Percentiles rank a stretch among this genome's conserved stretches.
Evolutionary conservation across 1,139 yeast species (phyloP).

Genomic region (Saccharomyces pastorianus): DNA sequence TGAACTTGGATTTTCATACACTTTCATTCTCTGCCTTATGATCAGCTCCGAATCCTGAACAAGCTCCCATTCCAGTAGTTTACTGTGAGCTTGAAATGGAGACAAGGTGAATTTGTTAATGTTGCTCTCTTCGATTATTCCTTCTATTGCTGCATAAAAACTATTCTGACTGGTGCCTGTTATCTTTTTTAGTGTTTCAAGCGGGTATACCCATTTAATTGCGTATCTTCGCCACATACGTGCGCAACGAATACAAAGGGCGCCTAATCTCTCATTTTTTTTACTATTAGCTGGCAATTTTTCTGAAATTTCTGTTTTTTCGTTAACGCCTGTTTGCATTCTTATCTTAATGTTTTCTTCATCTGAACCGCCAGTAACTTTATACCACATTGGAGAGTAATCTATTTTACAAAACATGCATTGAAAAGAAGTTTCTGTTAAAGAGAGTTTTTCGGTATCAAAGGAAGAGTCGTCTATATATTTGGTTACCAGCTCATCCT

Average conservation of each 20-base stretch:
- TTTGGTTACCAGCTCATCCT: slow-evolving; percentile 11
- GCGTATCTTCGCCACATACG: slow-evolving; percentile 87
- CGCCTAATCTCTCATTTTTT: slow-evolving; percentile 35
- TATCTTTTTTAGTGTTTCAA: slow-evolving; percentile 49
- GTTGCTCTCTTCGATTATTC: slow-evolving; percentile 17
- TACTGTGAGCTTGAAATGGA: slow-evolving; percentile 31
- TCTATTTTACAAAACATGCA: slow-evolving; percentile 30
- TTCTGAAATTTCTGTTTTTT: slow-evolving; percentile 44
- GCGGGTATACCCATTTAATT: slow-evolving; percentile 78
- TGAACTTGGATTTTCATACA: slow-evolving; percentile 19
- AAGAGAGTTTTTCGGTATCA: slow-evolving; percentile 25
- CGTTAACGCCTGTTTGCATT: slow-evolving; percentile 18
- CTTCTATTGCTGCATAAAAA: slow-evolving; percentile 14
- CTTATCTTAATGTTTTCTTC: slow-evolving; percentile 41
- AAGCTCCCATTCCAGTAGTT: slow-evolving; percentile 64
- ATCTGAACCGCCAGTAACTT: slow-evolving; percentile 50
- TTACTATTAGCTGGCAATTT: slow-evolving; percentile 16
- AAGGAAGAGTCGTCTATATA: slow-evolving; percentile 37
- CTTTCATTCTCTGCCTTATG: slow-evolving; percentile 39
- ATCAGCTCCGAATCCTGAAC: slow-evolving; percentile 57
- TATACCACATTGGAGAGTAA: slow-evolving; percentile 32
- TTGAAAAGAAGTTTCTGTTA: slow-evolving; percentile 19
- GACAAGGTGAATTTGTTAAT: slow-evolving; percentile 12
- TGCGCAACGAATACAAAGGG: slow-evolving; percentile 81
- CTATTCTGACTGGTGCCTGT: slow-evolving; percentile 20